Percentiles rank a stretch among this genome's conserved stretches.
Evolutionary conservation across 2,329 filamentous ascomycete genomes (phyloP).

Genomic region (Claviceps digitariae): DNA sequence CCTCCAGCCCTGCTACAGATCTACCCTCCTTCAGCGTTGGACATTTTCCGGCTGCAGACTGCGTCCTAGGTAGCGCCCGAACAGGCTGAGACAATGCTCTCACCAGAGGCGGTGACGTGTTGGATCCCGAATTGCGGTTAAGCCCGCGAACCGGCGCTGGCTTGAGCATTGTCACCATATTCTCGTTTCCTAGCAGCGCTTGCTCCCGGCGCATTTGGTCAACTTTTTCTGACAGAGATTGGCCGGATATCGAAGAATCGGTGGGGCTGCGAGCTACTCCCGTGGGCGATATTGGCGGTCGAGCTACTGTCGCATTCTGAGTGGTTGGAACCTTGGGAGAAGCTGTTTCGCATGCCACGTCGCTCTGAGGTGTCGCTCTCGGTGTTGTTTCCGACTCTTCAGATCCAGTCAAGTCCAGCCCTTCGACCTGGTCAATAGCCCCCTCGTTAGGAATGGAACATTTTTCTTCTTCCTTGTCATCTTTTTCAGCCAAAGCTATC

Average conservation of each 20-base stretch:
- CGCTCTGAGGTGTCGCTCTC: conserved; percentile 5
- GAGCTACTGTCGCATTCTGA: conserved; percentile 3
- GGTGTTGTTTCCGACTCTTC: conserved; percentile 13
- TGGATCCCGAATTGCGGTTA: conserved; percentile 31
- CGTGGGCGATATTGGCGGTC: conserved; percentile 12
- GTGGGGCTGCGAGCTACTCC: conserved; percentile 8
- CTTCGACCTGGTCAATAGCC: conserved; percentile 33
- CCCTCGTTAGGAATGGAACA: conserved; percentile 17
- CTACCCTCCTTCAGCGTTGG: conserved; percentile 22
- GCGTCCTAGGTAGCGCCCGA: conserved; percentile 31
- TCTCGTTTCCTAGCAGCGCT: conserved; percentile 14
- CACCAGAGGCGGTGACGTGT: conserved; percentile 37
- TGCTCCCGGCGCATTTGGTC: conserved; percentile 40
- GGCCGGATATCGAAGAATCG: conserved; percentile 8
- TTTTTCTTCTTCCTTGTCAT: conserved; percentile 17
- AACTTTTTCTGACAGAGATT: conserved; percentile 30
- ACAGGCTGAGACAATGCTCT: conserved; percentile 40
- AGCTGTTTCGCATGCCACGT: not conserved
- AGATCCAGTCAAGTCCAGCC: conserved; percentile 33
- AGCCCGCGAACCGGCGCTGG: conserved; percentile 21
- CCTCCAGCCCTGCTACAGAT: conserved; percentile 13
- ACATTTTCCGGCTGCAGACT: conserved; percentile 30
- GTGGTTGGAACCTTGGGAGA: not conserved
- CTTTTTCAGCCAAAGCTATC: conserved; percentile 9
- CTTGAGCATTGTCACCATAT: conserved; percentile 13